Percentiles rank a stretch among this genome's conserved stretches.
Conservation (phyloP, 176 grass and related monocot species). For the Zoysia japonica region DNA sequence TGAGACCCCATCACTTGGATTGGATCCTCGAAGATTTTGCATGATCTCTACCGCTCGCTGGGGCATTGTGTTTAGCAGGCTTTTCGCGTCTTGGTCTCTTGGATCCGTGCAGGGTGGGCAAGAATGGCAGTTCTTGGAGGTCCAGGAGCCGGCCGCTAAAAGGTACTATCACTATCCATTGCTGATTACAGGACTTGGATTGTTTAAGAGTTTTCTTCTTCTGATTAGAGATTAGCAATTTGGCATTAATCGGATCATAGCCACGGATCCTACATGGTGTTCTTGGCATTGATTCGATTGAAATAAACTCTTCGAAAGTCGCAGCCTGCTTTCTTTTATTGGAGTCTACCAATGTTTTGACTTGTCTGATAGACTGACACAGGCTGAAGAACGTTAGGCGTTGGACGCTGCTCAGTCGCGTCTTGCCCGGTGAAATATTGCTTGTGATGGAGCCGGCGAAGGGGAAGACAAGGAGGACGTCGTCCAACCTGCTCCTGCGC, state of each 20-base stretch:
- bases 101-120: slow-evolving; percentile 16
- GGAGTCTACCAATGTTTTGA: slow-evolving; percentile 36
- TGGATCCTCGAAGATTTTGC: slow-evolving; percentile 42
- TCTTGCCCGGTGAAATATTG: slow-evolving; percentile 18
- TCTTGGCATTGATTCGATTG: slow-evolving; percentile 36
- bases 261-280: neutral
- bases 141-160: slow-evolving; percentile 5
- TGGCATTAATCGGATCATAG: neutral
- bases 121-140: slow-evolving; percentile 30
- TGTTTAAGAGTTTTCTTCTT: neutral
- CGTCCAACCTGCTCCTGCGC: slow-evolving; percentile 42
- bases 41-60: slow-evolving; percentile 4
- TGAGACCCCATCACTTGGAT: slow-evolving; percentile 2
- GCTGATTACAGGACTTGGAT: neutral
- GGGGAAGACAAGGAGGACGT: slow-evolving; percentile 45
- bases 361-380: slow-evolving; percentile 43
- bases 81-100: slow-evolving; percentile 39
- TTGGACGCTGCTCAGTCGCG: neutral
- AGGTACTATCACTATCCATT: neutral
- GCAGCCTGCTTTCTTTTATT: slow-evolving; percentile 5
- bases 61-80: slow-evolving; percentile 33
- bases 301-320: slow-evolving; percentile 5
- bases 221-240: slow-evolving; percentile 6
- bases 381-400: slow-evolving; percentile 19
- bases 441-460: slow-evolving; percentile 64